These are phyloP conservation scores for Aquilaria sinensis DNA, from an alignment of 345 rosid genomes.

Conservation along the genomic window DNA sequence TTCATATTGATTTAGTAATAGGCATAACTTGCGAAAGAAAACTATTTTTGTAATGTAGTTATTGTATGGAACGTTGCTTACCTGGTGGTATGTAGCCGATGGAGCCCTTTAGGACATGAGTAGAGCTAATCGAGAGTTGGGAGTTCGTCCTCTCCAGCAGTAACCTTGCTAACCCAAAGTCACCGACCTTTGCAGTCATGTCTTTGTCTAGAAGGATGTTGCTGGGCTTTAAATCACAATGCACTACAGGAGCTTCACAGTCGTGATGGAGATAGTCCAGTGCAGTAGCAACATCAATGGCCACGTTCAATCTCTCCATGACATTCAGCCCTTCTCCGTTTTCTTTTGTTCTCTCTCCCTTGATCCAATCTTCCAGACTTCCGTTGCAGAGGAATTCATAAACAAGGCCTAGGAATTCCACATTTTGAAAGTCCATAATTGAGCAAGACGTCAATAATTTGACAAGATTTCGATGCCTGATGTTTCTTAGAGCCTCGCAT, in stretches of 20 bases:
- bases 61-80: constrained; percentile 5
- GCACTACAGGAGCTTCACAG: constrained; percentile 39
- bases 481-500: constrained; percentile 40
- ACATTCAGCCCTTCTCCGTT: constrained; percentile 29
- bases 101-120: constrained; percentile 37
- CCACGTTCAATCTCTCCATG: constrained; percentile 37
- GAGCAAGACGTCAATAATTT: constrained; percentile 51
- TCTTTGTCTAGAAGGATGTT: constrained; percentile 34
- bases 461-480: constrained; percentile 47
- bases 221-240: constrained; percentile 46
- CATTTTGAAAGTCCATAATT: constrained; percentile 31
- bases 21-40: background rate
- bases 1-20: no score
- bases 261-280: constrained; percentile 49
- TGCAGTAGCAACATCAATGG: constrained; percentile 38
- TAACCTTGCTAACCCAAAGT: constrained; percentile 44
- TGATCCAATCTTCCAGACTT: constrained; percentile 44
- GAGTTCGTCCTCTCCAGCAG: constrained; percentile 12
- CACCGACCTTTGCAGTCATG: constrained; percentile 51
- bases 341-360: constrained; percentile 21
- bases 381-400: constrained; percentile 42
- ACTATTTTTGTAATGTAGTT: background rate
- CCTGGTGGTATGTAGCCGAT: constrained; percentile 58
- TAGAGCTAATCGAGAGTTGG: constrained; percentile 30
- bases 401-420: constrained; percentile 47